phyloP scores from a whole-genome alignment of 2,329 filamentous ascomycete species.

The Lachnellula arida region DNA sequence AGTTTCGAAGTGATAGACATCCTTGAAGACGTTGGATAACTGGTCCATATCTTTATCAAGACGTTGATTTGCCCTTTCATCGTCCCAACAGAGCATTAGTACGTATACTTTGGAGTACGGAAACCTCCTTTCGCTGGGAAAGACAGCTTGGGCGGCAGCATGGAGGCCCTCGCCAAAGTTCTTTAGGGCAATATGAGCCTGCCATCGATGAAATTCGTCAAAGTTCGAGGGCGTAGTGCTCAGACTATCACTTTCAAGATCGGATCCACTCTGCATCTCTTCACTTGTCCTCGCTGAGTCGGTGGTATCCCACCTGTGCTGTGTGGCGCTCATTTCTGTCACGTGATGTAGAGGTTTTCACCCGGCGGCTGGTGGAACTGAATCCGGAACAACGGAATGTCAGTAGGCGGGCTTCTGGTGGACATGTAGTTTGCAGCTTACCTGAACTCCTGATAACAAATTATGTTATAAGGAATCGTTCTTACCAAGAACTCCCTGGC shows the following conservation, averaged over 20 bases:
- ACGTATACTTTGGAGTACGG: conserved; percentile 21
- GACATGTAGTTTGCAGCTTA: neutral
- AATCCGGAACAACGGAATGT: neutral
- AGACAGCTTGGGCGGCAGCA: conserved; percentile 20
- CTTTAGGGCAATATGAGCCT: conserved; percentile 18
- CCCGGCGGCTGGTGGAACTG: neutral
- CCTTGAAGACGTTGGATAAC: conserved; percentile 16
- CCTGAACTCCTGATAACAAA: neutral
- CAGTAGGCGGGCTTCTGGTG: neutral
- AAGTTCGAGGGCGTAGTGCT: conserved; percentile 1
- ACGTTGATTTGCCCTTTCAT: conserved; percentile 11
- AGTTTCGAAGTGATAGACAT: conserved; percentile 20
- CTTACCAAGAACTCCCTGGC: no score
- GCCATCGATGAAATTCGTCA: conserved; percentile 17
- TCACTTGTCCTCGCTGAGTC: conserved; percentile 2
- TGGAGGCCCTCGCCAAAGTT: conserved; percentile 19
- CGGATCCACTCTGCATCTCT: conserved; percentile 3
- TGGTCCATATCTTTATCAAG: conserved; percentile 13
- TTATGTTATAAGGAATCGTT: neutral
- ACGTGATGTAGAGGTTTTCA: neutral
- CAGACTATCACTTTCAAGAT: neutral
- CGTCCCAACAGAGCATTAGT: conserved; percentile 20
- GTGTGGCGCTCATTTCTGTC: neutral
- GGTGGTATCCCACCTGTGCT: neutral
- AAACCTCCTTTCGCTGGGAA: conserved; percentile 11